Evolutionary conservation across 2,329 filamentous ascomycete species (phyloP).

Genomic region (Blastomyces gilchristii): DNA sequence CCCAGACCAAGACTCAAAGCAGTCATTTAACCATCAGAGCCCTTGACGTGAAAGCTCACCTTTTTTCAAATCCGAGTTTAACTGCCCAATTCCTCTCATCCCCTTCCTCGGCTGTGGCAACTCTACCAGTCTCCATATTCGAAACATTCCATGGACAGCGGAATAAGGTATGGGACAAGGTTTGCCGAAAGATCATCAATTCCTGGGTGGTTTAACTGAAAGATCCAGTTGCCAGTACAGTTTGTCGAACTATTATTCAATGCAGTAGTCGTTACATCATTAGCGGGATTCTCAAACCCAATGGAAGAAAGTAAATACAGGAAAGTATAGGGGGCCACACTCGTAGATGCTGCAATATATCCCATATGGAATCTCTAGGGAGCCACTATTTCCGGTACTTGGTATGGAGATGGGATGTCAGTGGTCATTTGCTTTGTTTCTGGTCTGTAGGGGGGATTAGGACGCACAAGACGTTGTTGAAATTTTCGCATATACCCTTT

Average conservation of each 20-base stretch:
- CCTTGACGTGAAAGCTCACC: no score
- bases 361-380: constrained; percentile 1
- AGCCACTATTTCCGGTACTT: neutral
- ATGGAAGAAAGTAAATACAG: neutral
- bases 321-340: neutral
- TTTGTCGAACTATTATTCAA: neutral
- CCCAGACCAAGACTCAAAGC: no score
- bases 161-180: neutral
- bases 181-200: neutral
- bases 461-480: constrained; percentile 1
- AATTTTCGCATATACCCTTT: neutral
- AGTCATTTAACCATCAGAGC: no score
- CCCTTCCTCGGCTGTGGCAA: no score
- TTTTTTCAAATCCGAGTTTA: no score
- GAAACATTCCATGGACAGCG: neutral
- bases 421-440: neutral
- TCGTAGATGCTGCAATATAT: constrained; percentile 4
- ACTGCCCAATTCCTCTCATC: no score
- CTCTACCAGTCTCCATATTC: neutral
- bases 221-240: neutral
- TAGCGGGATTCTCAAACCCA: neutral
- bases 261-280: neutral
- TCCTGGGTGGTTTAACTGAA: neutral
- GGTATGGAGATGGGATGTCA: neutral
- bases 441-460: neutral